Conservation (phyloP, 148 eudicot species). For the Silene uniflora region DNA sequence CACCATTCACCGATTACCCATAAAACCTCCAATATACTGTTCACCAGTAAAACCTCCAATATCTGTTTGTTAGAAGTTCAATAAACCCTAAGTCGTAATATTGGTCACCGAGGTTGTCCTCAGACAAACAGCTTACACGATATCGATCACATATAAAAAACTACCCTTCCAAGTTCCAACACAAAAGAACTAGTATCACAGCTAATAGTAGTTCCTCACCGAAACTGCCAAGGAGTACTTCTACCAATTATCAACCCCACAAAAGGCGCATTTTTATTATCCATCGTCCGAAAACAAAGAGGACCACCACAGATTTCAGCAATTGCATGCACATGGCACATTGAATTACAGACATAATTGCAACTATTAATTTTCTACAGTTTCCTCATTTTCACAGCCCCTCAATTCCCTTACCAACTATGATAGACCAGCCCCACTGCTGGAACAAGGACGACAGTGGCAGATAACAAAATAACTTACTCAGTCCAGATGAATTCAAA, state of each 20-base stretch:
- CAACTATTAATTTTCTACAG: conserved; percentile 10
- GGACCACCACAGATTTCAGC: conserved; percentile 25
- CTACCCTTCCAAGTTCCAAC: not conserved
- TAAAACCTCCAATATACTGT: not conserved
- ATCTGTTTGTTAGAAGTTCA: not conserved
- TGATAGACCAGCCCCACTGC: not conserved
- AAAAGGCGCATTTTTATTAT: not conserved
- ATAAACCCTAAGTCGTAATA: not conserved
- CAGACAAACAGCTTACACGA: not conserved
- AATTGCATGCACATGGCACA: conserved; percentile 23
- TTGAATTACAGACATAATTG: not conserved
- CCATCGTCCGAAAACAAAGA: not conserved
- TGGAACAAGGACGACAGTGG: not conserved
- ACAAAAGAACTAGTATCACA: not conserved
- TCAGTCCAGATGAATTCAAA: not conserved
- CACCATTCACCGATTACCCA: not conserved
- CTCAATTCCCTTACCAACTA: conserved; percentile 3
- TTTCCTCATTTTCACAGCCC: conserved; percentile 2
- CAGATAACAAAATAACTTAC: not conserved
- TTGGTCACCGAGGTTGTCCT: not conserved
- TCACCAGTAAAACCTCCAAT: not conserved
- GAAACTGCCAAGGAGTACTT: not conserved
- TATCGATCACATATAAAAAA: not conserved
- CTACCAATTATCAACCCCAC: not conserved
- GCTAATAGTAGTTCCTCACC: conserved; percentile 2